Percentiles rank a stretch among this genome's conserved stretches.
These are phyloP conservation scores for Microsporum canis DNA, from an alignment of 2,329 filamentous ascomycete genomes.

Conservation along the genomic window DNA sequence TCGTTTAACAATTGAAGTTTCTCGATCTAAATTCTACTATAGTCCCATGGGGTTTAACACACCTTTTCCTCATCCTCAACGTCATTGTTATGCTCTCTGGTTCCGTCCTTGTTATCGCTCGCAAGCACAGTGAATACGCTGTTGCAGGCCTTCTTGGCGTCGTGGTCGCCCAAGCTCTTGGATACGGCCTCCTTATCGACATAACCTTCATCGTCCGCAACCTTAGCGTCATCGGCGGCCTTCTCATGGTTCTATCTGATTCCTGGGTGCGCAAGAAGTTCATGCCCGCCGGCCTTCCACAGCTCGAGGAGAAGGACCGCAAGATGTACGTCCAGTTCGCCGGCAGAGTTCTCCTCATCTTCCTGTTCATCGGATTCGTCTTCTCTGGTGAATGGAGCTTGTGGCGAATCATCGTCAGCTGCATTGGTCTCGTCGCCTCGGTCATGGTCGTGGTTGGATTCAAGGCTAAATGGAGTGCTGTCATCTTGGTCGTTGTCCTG, in stretches of 20 bases:
- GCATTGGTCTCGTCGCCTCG: slow-evolving; percentile 79
- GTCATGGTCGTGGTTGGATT: slow-evolving; percentile 99
- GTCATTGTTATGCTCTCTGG: slow-evolving; percentile 76
- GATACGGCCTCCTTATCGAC: slow-evolving; percentile 96
- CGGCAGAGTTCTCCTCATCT: slow-evolving; percentile 87
- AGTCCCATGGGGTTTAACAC: slow-evolving; percentile 84
- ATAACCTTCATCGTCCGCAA: slow-evolving; percentile 99
- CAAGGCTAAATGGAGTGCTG: slow-evolving; percentile 98
- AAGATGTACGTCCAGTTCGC: slow-evolving; percentile 99
- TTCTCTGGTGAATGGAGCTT: slow-evolving; percentile 89
- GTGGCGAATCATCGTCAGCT: slow-evolving; percentile 72
- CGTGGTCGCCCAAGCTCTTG: slow-evolving; percentile 84
- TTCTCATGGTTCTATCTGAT: slow-evolving; percentile 96
- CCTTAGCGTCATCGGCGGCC: slow-evolving; percentile 88
- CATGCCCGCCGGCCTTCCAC: slow-evolving; percentile 84
- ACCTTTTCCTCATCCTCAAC: slow-evolving; percentile 84
- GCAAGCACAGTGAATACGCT: slow-evolving; percentile 87
- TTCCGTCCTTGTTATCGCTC: slow-evolving; percentile 76
- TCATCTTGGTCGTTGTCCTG: slow-evolving; percentile 85
- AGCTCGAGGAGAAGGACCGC: slow-evolving; percentile 96
- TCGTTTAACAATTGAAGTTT: neutral
- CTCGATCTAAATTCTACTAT: slow-evolving; percentile 11
- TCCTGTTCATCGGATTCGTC: slow-evolving; percentile 93
- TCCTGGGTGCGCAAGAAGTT: slow-evolving; percentile 97
- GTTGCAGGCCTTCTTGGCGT: slow-evolving; percentile 83